A percentile compares a stretch with the other conserved stretches of the same genome.
phyloP scores from a whole-genome alignment of 1,139 yeast species.

The Saccharomycopsis hybrid region DNA sequence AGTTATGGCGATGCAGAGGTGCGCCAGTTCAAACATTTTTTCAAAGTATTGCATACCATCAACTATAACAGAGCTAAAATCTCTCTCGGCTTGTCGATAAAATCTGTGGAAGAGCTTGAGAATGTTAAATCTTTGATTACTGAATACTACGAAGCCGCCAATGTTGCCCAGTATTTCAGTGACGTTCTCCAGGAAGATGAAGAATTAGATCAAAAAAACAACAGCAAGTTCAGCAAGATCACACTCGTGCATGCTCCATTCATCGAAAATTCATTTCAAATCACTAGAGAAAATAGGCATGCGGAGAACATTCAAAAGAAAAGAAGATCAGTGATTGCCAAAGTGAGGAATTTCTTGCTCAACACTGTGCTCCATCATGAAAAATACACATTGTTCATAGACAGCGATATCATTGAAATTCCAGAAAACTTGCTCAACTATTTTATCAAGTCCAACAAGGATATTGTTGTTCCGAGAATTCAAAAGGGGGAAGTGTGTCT shows the following conservation, averaged over 20 bases:
- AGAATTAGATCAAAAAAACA: background rate
- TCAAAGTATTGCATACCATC: conserved; percentile 6
- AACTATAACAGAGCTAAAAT: background rate
- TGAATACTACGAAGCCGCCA: conserved; percentile 5
- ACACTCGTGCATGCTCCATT: conserved; percentile 25
- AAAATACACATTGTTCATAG: conserved; percentile 23
- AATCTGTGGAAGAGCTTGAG: conserved; percentile 20
- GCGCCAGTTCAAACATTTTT: conserved; percentile 11
- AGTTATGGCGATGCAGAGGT: conserved; percentile 10
- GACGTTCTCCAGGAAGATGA: background rate
- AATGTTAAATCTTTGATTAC: conserved; percentile 19
- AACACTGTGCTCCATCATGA: conserved; percentile 14
- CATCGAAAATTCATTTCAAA: conserved; percentile 19
- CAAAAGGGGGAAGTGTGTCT: conserved; percentile 22
- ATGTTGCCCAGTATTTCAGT: background rate
- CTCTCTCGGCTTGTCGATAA: conserved; percentile 12
- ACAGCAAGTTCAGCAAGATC: conserved; percentile 2
- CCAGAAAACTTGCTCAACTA: conserved; percentile 22
- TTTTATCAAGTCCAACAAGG: conserved; percentile 21
- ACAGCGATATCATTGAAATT: conserved; percentile 24
- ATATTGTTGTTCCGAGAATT: conserved; percentile 25
- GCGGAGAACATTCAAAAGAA: conserved; percentile 24
- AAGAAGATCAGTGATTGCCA: conserved; percentile 28
- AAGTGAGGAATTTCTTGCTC: conserved; percentile 29
- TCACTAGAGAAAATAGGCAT: conserved; percentile 23